phyloP scores from a whole-genome alignment of 352 stramenopile species.

The Globisporangium abappressorium region DNA sequence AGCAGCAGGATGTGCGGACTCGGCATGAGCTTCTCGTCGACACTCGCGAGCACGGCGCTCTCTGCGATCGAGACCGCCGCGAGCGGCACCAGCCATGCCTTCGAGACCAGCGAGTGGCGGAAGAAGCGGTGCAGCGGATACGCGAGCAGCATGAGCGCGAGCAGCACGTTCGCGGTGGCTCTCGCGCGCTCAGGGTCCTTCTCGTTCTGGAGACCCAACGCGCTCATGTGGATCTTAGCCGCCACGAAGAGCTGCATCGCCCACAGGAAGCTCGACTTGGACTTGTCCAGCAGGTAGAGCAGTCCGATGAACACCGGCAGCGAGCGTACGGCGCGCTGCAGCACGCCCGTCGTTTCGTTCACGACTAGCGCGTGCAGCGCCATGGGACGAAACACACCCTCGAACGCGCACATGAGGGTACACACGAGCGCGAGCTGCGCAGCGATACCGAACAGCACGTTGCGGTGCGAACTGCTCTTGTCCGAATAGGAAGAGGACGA shows the following conservation, averaged over 20 bases:
- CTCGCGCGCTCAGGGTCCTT: not conserved
- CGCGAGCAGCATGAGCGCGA: slow-evolving; percentile 12
- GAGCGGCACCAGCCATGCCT: slow-evolving; percentile 1
- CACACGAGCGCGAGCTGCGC: slow-evolving; percentile 6
- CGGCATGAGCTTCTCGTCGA: not conserved
- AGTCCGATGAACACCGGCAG: slow-evolving; percentile 5
- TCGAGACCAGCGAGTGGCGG: not conserved
- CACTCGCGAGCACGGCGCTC: slow-evolving; percentile 4
- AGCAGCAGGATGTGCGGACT: not conserved
- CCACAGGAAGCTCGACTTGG: not conserved
- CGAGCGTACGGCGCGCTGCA: not conserved
- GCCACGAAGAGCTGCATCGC: slow-evolving; percentile 10
- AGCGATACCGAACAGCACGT: not conserved
- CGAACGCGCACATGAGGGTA: slow-evolving; percentile 1
- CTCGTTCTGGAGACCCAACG: not conserved
- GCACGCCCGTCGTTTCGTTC: slow-evolving; percentile 2
- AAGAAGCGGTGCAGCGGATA: slow-evolving; percentile 9
- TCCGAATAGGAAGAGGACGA: not conserved
- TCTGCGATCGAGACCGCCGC: slow-evolving; percentile 2
- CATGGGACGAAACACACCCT: not conserved
- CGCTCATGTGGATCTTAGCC: slow-evolving; percentile 13
- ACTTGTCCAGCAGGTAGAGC: slow-evolving; percentile 3
- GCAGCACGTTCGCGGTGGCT: not conserved
- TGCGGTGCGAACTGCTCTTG: not conserved
- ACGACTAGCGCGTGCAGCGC: not conserved